phyloP scores from a whole-genome alignment of 495 filamentous ascomycete species.

The Aspergillus affinis region DNA sequence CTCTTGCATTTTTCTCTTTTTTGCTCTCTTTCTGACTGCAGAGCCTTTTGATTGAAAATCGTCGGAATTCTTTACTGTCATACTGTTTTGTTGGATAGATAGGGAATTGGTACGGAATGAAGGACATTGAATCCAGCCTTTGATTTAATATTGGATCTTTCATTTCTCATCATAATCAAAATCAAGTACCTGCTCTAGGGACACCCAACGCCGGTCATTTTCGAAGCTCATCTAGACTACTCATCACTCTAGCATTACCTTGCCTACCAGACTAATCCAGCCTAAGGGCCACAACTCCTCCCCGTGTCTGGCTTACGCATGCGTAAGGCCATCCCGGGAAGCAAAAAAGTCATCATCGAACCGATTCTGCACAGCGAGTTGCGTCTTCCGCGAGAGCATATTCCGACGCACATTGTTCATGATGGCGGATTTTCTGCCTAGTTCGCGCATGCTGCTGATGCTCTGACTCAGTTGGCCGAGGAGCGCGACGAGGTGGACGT shows the following conservation, averaged over 20 bases:
- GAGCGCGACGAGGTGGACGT: slow-evolving; percentile 72
- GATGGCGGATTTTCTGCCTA: slow-evolving; percentile 70
- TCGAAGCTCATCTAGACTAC: not conserved
- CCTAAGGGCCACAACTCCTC: too few species aligned
- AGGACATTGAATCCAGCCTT: not conserved
- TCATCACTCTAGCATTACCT: too few species aligned
- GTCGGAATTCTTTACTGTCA: too few species aligned
- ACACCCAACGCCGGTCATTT: slow-evolving; percentile 5
- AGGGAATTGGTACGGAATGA: not conserved
- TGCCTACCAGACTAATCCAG: too few species aligned
- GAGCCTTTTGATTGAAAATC: too few species aligned
- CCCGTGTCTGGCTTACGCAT: slow-evolving; percentile 1
- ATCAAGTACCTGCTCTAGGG: slow-evolving; percentile 10
- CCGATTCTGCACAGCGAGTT: slow-evolving; percentile 21
- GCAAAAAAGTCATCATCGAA: slow-evolving; percentile 32
- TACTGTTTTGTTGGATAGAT: not conserved
- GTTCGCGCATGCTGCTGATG: slow-evolving; percentile 62
- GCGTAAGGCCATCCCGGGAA: slow-evolving; percentile 12
- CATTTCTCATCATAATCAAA: not conserved
- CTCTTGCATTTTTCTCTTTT: not conserved
- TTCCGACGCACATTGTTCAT: slow-evolving; percentile 52
- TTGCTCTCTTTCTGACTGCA: too few species aligned
- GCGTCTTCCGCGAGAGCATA: slow-evolving; percentile 25
- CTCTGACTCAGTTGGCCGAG: slow-evolving; percentile 67
- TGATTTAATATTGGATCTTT: not conserved